Evolutionary conservation across 768 basidiomycete species (phyloP).

Genomic region (Phanerochaete sordida): DNA sequence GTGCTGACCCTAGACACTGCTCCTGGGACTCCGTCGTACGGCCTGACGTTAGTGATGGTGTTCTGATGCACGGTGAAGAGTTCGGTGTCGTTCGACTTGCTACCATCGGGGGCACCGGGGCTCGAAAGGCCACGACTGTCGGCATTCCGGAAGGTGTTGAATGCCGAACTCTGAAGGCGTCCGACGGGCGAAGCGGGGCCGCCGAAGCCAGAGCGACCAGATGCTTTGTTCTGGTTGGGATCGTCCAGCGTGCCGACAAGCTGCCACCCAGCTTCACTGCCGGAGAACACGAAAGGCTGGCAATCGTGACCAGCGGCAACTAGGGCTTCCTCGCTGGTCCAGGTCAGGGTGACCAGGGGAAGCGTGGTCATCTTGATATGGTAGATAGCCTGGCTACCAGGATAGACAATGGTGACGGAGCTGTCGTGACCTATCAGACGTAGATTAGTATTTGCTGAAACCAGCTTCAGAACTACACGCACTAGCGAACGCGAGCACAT

Average conservation of each 20-base stretch:
- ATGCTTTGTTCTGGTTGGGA: conserved; percentile 42
- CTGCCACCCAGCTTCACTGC: conserved; percentile 75
- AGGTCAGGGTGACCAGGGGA: conserved; percentile 81
- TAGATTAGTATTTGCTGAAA: background rate
- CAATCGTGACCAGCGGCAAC: conserved; percentile 98
- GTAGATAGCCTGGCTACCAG: conserved; percentile 68
- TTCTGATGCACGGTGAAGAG: conserved; percentile 94
- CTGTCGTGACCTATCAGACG: conserved; percentile 82
- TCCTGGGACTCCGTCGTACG: conserved; percentile 61
- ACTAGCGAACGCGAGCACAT: conserved; percentile 91
- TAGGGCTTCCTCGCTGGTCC: conserved; percentile 78
- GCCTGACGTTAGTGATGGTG: conserved; percentile 88
- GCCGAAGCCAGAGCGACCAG: conserved; percentile 45
- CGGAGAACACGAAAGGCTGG: conserved; percentile 86
- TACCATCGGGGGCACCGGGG: conserved; percentile 30
- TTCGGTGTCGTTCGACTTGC: conserved; percentile 35
- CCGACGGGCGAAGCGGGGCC: conserved; percentile 40
- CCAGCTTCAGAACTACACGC: conserved; percentile 30
- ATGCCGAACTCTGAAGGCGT: conserved; percentile 88
- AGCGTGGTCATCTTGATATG: conserved; percentile 74
- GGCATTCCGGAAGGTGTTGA: conserved; percentile 90
- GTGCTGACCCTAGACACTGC: conserved; percentile 79
- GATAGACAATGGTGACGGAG: conserved; percentile 89
- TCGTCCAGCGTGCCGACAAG: conserved; percentile 83
- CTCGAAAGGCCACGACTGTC: conserved; percentile 65